Conservation (phyloP, 257 asterid genomes). For the Haberlea rhodopensis region DNA sequence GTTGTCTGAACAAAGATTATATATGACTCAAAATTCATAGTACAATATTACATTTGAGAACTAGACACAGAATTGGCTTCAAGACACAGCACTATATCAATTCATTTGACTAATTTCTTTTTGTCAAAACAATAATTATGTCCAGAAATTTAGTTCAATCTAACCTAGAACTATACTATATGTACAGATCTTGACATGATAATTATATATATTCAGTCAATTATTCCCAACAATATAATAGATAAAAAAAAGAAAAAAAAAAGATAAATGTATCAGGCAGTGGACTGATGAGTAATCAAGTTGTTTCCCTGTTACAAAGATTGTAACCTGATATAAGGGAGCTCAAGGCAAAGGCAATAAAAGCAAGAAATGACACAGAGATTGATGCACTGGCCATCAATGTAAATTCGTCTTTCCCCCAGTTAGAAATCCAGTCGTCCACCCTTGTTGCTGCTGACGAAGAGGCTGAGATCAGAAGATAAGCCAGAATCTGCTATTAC, state of each 20-base stretch:
- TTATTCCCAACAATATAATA: neutral
- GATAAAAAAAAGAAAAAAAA: too few species aligned
- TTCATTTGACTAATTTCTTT: too few species aligned
- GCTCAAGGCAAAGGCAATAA: constrained; percentile 66
- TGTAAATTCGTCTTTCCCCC: constrained; percentile 84
- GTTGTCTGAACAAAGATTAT: too few species aligned
- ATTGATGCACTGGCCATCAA: constrained; percentile 77
- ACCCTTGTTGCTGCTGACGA: constrained; percentile 87
- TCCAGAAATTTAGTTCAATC: neutral
- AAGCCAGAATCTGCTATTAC: constrained; percentile 61
- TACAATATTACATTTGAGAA: neutral
- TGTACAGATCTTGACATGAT: neutral
- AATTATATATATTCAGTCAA: neutral
- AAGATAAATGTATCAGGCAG: neutral
- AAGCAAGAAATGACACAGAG: constrained; percentile 72
- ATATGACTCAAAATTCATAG: too few species aligned
- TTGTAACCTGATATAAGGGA: constrained; percentile 69
- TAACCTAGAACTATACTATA: neutral
- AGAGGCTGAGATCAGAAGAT: constrained; percentile 84
- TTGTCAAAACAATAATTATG: neutral
- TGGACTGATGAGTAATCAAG: constrained; percentile 22
- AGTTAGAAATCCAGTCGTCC: constrained; percentile 75
- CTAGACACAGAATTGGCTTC: neutral
- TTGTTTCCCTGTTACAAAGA: constrained; percentile 60
- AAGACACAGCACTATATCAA: neutral